Evolutionary conservation across 2,329 filamentous ascomycete species (phyloP).

Genomic region (Epichloe brachyelytri): DNA sequence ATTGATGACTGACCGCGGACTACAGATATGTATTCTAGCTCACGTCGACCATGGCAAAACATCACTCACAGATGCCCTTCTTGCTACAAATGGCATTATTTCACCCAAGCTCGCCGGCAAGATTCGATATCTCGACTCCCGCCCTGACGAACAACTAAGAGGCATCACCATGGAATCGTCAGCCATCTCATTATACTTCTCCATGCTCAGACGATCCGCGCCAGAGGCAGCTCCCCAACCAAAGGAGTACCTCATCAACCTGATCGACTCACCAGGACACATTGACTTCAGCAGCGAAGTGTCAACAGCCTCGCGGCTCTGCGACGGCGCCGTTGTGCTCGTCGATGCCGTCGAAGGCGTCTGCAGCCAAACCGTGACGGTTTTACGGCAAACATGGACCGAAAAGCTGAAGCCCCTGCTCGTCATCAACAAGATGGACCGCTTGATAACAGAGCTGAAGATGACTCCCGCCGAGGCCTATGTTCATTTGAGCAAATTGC

Average conservation of each 20-base stretch:
- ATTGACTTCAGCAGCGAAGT: slow-evolving; percentile 99
- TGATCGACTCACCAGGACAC: slow-evolving; percentile 95
- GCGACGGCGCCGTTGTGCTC: slow-evolving; percentile 85
- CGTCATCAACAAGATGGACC: slow-evolving; percentile 97
- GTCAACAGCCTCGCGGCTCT: slow-evolving; percentile 85
- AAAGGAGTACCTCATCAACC: slow-evolving; percentile 88
- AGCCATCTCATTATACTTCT: slow-evolving; percentile 92
- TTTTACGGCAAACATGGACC: slow-evolving; percentile 85
- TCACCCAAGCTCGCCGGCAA: slow-evolving; percentile 95
- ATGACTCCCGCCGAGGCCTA: slow-evolving; percentile 88
- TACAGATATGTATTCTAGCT: slow-evolving; percentile 81
- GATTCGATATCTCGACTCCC: slow-evolving; percentile 92
- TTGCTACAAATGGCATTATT: slow-evolving; percentile 98
- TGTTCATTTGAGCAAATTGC: slow-evolving; percentile 71
- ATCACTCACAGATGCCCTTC: slow-evolving; percentile 85
- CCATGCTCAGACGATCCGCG: slow-evolving; percentile 63
- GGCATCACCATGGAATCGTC: slow-evolving; percentile 99
- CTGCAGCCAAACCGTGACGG: slow-evolving; percentile 96
- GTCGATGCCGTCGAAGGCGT: slow-evolving; percentile 97
- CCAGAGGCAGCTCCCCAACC: slow-evolving; percentile 56
- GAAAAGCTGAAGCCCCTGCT: slow-evolving; percentile 91
- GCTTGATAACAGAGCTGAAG: slow-evolving; percentile 83
- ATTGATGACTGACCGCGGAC: background rate
- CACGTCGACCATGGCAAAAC: slow-evolving; percentile 99
- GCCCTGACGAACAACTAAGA: slow-evolving; percentile 87